Conservation (phyloP, 371 early-diverging fungal species). For the Cokeromyces recurvatus region DNA sequence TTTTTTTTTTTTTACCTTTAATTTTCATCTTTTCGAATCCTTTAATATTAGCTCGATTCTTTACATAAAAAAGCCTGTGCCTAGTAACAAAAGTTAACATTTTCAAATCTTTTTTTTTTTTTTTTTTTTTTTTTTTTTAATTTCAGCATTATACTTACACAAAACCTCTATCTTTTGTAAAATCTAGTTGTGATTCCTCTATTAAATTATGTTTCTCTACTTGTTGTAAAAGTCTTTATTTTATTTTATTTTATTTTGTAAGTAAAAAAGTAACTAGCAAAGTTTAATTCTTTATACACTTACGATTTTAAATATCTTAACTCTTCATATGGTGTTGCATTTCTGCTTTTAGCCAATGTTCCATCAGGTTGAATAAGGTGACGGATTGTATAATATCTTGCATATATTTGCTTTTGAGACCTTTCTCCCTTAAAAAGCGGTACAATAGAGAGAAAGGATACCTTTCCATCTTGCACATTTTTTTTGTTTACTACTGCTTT, state of each 20-base stretch:
- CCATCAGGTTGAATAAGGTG: constrained; percentile 14
- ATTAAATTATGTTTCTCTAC: background rate
- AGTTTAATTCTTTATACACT: background rate
- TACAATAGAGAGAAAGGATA: background rate
- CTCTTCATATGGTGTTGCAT: constrained; percentile 6
- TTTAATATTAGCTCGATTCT: constrained; percentile 3
- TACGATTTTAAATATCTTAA: constrained; percentile 12
- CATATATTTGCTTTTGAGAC: constrained; percentile 3
- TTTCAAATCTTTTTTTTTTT: too few relatives aligned
- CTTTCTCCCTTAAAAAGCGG: background rate
- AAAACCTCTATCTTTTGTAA: constrained; percentile 5
- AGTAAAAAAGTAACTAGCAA: background rate
- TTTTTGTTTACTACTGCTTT: background rate
- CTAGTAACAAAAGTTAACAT: background rate
- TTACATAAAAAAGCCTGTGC: constrained; percentile 11
- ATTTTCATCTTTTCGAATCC: constrained; percentile 17
- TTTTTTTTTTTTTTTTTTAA: too few relatives aligned
- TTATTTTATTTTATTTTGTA: background rate
- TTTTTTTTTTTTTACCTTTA: constrained; percentile 8
- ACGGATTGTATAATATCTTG: constrained; percentile 2
- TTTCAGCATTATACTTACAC: constrained; percentile 10
- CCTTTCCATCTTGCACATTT: background rate
- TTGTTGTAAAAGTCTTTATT: constrained; percentile 9
- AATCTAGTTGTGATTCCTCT: constrained; percentile 22
- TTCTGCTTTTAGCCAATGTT: background rate